Conservation (phyloP, 2,329 filamentous ascomycete species). For the Xylaria sp. region DNA sequence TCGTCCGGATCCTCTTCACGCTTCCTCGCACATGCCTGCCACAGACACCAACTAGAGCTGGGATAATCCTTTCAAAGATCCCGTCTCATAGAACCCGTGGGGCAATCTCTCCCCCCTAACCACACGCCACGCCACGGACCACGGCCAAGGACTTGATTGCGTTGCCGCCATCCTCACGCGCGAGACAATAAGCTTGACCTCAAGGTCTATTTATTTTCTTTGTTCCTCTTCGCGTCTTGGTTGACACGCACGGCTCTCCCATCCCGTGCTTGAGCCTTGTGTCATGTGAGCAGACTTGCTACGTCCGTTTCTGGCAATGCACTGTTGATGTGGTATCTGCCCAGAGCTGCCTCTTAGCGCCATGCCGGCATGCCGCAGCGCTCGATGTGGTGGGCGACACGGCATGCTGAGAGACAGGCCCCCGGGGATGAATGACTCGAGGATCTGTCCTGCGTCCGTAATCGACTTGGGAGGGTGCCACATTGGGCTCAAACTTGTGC, state of each 20-base stretch:
- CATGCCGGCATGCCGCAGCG: conserved; percentile 53
- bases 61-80: conserved; percentile 44
- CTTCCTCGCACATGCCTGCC: conserved; percentile 33
- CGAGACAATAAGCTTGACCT: conserved; percentile 39
- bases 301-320: conserved; percentile 48
- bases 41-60: conserved; percentile 37
- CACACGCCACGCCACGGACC: conserved; percentile 23
- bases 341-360: conserved; percentile 41
- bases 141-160: conserved; percentile 34
- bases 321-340: conserved; percentile 45
- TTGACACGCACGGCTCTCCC: conserved; percentile 28
- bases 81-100: conserved; percentile 49
- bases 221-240: conserved; percentile 11
- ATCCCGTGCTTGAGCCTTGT: conserved; percentile 36
- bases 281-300: conserved; percentile 43
- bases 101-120: conserved; percentile 39
- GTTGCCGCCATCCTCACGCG: conserved; percentile 29
- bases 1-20: conserved; percentile 37
- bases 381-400: conserved; percentile 50
- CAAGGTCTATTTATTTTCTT: conserved; percentile 29
- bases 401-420: conserved; percentile 46
- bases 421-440: conserved; percentile 54
- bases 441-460: conserved; percentile 44
- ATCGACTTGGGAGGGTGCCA: conserved; percentile 36
- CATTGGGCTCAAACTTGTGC: conserved; percentile 29